These are phyloP conservation scores for Penicillium pulvis DNA, from an alignment of 495 filamentous ascomycete species.

Conservation along the genomic window DNA sequence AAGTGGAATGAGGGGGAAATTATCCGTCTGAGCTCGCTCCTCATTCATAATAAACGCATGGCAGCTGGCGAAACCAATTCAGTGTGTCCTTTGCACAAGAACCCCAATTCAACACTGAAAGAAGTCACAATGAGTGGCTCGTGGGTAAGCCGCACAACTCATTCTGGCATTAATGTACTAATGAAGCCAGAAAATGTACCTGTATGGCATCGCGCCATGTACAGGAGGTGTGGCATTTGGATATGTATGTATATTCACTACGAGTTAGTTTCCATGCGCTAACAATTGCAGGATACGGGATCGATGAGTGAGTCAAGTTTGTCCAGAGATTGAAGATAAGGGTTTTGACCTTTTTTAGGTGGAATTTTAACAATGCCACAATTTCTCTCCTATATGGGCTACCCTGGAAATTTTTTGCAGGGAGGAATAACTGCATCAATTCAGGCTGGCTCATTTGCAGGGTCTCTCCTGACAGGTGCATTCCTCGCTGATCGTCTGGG, in stretches of 20 bases:
- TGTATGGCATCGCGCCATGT: conserved; percentile 36
- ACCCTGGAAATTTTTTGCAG: conserved; percentile 26
- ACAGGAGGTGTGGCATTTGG: conserved; percentile 35
- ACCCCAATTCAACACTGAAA: neutral
- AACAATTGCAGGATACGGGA: conserved; percentile 24
- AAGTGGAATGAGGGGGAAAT: conserved; percentile 8
- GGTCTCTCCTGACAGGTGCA: conserved; percentile 60
- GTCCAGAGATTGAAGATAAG: neutral
- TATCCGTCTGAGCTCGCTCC: neutral
- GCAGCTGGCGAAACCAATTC: neutral
- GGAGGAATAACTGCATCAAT: conserved; percentile 55
- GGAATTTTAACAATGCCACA: conserved; percentile 27
- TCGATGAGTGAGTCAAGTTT: conserved; percentile 18
- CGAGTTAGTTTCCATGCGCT: neutral
- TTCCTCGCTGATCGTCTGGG: conserved; percentile 67
- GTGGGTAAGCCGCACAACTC: conserved; percentile 6
- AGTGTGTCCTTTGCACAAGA: neutral
- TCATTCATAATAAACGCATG: neutral
- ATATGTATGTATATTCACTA: conserved; percentile 24
- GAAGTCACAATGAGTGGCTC: conserved; percentile 9
- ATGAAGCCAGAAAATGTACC: conserved; percentile 24
- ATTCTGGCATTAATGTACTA: neutral
- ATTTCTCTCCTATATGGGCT: conserved; percentile 26
- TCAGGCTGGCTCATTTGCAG: conserved; percentile 67
- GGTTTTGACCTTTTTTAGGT: neutral